Base-by-base conservation (phyloP, 192 early-diverging fungal genomes). In the Coemansia sp. region DNA sequence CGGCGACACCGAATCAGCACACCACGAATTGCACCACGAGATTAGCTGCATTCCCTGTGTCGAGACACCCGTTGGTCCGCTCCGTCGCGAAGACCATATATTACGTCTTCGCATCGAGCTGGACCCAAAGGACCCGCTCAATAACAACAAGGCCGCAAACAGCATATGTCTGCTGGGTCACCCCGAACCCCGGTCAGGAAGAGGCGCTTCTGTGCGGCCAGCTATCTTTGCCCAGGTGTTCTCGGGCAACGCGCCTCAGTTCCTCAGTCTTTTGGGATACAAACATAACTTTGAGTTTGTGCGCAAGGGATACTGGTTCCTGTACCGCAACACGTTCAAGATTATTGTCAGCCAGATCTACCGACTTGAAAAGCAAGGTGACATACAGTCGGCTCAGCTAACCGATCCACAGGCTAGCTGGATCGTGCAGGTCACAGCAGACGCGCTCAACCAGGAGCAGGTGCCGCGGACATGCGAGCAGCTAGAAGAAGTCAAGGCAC, bases 201-300 rank as follows among this genome's bases (percentile, higher is more conserved):
- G 84, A 49, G 78, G 84, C 20, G 85, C 85, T 5, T 88, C 83
- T 1, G 87, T 87, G 25, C 84, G 89, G 31, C 87, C 88, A 6
- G 85, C 84, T 7, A 84, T 89, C 29, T 82, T 89, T 66, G 86
- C 88, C 14, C 79, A 83, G 49, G 66, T 85, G 16, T 29, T 84
- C 12, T 72, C 85, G n/a, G 91, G 89, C 16, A 88, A 93, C 66
- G 87, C 84, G 0, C 76, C 90, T 62, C 73, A 84, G 67, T 91
- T 88, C 60, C 84, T 92, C 74, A 83, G 80, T 30, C 78, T 89
- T 42, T 72, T 94, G 10, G 89, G 91, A 8, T 94, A 94, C 66
- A 87, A 69, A 83, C 90, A 78, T 69, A 83, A 83, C 48, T 90
- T 87, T 65, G 90, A 91, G 66, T 84, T 85, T 60, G 82, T 85